phyloP scores from a whole-genome alignment of 2,329 filamentous ascomycete genomes.

The Bipolaris bicolor region DNA sequence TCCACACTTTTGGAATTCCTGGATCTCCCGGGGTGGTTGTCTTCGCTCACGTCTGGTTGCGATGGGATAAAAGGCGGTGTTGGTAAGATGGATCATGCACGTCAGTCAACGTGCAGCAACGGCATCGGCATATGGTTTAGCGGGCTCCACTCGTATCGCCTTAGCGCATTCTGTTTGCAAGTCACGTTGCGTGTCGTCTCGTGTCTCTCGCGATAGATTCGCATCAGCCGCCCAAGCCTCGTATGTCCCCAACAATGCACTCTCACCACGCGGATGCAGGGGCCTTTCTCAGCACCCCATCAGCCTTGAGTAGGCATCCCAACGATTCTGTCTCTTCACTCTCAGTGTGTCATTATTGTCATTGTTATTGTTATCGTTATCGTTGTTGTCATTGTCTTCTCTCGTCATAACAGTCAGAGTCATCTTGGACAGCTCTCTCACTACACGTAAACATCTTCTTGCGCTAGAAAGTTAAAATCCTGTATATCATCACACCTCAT shows the following conservation, averaged over 20 bases:
- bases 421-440: too few species aligned
- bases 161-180: constrained; percentile 7
- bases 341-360: neutral
- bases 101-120: constrained; percentile 16
- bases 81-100: constrained; percentile 12
- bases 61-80: neutral
- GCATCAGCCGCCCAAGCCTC: neutral
- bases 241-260: neutral
- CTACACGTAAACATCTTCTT: too few species aligned
- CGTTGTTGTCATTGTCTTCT: too few species aligned
- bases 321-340: constrained; percentile 5
- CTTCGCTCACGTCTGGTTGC: constrained; percentile 1
- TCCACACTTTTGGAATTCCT: neutral
- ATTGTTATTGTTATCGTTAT: neutral
- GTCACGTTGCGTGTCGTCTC: neutral
- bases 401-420: too few species aligned
- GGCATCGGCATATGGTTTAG: constrained; percentile 9
- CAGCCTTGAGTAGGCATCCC: neutral
- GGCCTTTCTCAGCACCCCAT: neutral
- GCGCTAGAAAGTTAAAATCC: too few species aligned
- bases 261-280: neutral
- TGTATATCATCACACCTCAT: too few species aligned
- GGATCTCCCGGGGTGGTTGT: neutral
- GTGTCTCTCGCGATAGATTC: neutral
- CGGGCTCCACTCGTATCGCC: constrained; percentile 3